A percentile compares a stretch with the other conserved stretches of the same genome.
phyloP scores from a whole-genome alignment of 164 flowering plant species.

The Platanus orientalis region DNA sequence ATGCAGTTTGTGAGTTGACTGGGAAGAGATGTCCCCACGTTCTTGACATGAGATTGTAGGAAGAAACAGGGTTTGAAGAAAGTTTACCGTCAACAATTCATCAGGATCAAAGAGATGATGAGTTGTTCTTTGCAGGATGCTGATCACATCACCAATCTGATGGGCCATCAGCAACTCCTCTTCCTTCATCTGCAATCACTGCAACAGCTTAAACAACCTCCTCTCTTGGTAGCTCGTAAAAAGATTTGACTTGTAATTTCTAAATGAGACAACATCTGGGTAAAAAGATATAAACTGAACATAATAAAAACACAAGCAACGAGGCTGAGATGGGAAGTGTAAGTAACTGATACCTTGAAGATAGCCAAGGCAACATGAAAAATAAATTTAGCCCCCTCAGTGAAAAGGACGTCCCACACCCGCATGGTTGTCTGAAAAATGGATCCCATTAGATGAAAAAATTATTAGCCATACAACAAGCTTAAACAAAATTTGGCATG shows the following conservation, averaged over 20 bases:
- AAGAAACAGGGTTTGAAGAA: not conserved
- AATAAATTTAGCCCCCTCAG: conserved; percentile 83
- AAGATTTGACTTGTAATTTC: not conserved
- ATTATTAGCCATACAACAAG: not conserved
- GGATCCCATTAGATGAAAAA: not conserved
- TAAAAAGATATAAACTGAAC: too few species aligned
- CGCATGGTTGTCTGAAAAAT: conserved; percentile 75
- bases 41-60: not conserved
- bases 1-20: too few species aligned
- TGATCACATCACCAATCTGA: too few species aligned
- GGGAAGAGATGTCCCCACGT: too few species aligned
- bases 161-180: too few species aligned
- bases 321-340: too few species aligned
- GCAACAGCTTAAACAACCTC: not conserved
- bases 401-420: conserved; percentile 95
- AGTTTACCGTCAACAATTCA: conserved; percentile 74
- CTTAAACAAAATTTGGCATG: not conserved
- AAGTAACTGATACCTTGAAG: conserved; percentile 51
- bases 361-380: conserved; percentile 87
- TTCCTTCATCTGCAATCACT: conserved; percentile 59
- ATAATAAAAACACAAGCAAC: too few species aligned
- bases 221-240: not conserved
- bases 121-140: too few species aligned
- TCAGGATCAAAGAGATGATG: conserved; percentile 97
- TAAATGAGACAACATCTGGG: not conserved